These are phyloP conservation scores for Serendipita sp. DNA, from an alignment of 768 basidiomycete genomes.

Conservation along the genomic window DNA sequence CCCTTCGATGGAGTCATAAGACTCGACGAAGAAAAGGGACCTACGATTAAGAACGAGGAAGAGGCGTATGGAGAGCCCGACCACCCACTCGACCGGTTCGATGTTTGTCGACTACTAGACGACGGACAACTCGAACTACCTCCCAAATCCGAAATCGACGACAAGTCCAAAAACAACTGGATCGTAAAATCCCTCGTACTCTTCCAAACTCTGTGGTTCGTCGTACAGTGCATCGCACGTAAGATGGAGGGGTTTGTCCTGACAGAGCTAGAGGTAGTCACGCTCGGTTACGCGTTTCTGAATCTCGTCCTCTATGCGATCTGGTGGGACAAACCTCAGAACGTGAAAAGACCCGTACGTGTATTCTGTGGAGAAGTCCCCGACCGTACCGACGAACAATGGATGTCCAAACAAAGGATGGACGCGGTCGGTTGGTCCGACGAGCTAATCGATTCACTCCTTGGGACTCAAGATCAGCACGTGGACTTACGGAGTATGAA, in stretches of 20 bases:
- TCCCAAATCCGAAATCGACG: not conserved
- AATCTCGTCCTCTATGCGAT: not conserved
- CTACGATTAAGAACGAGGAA: not conserved
- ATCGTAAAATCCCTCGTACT: not conserved
- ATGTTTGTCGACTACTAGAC: not conserved
- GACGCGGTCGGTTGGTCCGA: too few relatives aligned
- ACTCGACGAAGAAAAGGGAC: too few relatives aligned
- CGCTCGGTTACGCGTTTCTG: slow-evolving; percentile 1
- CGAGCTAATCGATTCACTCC: too few relatives aligned
- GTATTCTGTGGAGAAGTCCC: too few relatives aligned
- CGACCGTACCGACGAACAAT: not conserved
- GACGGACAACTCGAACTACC: not conserved
- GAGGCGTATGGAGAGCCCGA: not conserved
- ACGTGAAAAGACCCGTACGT: not conserved
- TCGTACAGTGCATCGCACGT: slow-evolving; percentile 13
- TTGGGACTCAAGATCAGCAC: too few relatives aligned
- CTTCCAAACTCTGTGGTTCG: too few relatives aligned
- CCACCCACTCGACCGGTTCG: not conserved
- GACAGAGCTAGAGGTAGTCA: too few relatives aligned
- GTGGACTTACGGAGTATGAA: too few relatives aligned
- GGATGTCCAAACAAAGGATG: too few relatives aligned
- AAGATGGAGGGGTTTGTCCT: not conserved
- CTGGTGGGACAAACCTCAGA: not conserved
- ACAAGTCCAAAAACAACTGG: slow-evolving; percentile 1
- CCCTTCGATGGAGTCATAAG: too few relatives aligned